Evolutionary conservation across 257 asterid genomes (phyloP), one percentile per base, ranked within the genome.

Genomic region (Solanum corneliomulleri): DNA sequence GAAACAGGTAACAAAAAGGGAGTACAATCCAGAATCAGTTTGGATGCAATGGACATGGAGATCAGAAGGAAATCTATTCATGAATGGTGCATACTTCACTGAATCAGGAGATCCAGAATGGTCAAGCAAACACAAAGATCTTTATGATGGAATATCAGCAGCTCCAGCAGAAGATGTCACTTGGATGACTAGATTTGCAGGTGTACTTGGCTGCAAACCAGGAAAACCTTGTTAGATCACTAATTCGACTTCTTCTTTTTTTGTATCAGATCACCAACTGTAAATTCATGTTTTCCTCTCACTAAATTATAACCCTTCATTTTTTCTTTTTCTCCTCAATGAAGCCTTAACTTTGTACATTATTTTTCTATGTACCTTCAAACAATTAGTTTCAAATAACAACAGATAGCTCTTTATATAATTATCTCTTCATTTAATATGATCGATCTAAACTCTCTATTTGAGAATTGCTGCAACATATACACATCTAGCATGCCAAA

Each of bases 11-110:
- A 56, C 83, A 11, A 76, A 60, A 83, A 70, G 82, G 7, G 84
- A 44, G 41, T 45, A 78, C 62, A 25, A 14, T 37, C 87, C 83
- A 39, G 83, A 47, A 47, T 90, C 16, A 13, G 84, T 44, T 3
- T 93, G 98, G 97, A 89, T 25, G 87, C 74, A 86, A 3, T 94
- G 98, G 98, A 92, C 92, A 18, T 94, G 98, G 98, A 90, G 93
- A 89, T 94, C 97, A 6, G 92, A 94, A 71, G 95, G 95, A 20
- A 96, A 94, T 68, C 3, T 89, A 3, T 93, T 92, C 91, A 4
- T 91, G 64, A 80, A 91, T 69, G 98, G 98, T 2, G 98, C 98
- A 4, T 93, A 49, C 87, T 94, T 94, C 66, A 85, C 85, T 2
- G 83, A 93, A 16, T 93, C 98, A 1, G 98, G 98, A 0, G 97